A percentile compares a stretch with the other conserved stretches of the same genome.
phyloP scores from a whole-genome alignment of 2,329 filamentous ascomycete genomes.

The Penicillium sp. region DNA sequence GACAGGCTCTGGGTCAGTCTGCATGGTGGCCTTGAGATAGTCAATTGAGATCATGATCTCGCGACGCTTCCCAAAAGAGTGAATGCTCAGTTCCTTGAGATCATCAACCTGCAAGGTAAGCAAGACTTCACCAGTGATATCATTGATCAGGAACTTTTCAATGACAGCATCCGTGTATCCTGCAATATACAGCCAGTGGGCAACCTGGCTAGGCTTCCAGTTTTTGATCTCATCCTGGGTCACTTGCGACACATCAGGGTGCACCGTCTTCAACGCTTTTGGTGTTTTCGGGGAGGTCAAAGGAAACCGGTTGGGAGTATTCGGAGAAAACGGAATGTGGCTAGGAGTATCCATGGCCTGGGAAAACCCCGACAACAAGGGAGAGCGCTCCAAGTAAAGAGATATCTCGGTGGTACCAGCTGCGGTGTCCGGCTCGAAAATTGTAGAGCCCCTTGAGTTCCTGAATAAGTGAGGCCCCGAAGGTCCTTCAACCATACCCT shows the following conservation, averaged over 20 bases:
- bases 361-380: slow-evolving; percentile 10
- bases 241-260: slow-evolving; percentile 31
- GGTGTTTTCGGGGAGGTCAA: slow-evolving; percentile 1
- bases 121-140: slow-evolving; percentile 85
- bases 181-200: slow-evolving; percentile 6
- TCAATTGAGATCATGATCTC: slow-evolving; percentile 62
- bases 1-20: background rate
- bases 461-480: slow-evolving; percentile 89
- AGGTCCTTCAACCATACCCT: slow-evolving; percentile 72
- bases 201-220: slow-evolving; percentile 18
- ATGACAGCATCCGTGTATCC: slow-evolving; percentile 54
- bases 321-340: slow-evolving; percentile 14
- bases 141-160: slow-evolving; percentile 85
- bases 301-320: slow-evolving; percentile 59
- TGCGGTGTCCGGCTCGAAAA: slow-evolving; percentile 10
- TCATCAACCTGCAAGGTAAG: slow-evolving; percentile 80
- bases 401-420: slow-evolving; percentile 20
- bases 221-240: slow-evolving; percentile 16
- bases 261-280: slow-evolving; percentile 8
- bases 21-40: slow-evolving; percentile 45
- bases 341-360: slow-evolving; percentile 31
- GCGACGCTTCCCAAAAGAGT: slow-evolving; percentile 65
- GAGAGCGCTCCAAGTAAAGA: slow-evolving; percentile 20
- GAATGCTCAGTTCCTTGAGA: slow-evolving; percentile 64
- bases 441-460: slow-evolving; percentile 46